A percentile compares a stretch with the other conserved stretches of the same genome.
Evolutionary conservation across 305 asterid genomes (phyloP).

Genomic region (Ilex paraguariensis): DNA sequence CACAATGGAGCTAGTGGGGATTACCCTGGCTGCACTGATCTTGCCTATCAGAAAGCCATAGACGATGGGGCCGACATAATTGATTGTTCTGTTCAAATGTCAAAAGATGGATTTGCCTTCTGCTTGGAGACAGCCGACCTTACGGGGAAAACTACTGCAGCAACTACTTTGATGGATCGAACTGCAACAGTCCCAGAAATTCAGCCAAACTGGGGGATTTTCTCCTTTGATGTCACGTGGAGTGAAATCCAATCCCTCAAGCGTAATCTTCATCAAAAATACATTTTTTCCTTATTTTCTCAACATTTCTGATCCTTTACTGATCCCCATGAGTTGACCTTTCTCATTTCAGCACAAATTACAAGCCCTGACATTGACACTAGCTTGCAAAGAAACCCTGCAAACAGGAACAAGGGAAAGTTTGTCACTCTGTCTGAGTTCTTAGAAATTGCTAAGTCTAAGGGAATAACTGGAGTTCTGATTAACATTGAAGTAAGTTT

Average conservation of each 20-base stretch:
- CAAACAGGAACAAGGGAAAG: conserved; percentile 69
- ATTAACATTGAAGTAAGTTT: conserved; percentile 45
- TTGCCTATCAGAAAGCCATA: conserved; percentile 87
- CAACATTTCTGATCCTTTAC: not conserved
- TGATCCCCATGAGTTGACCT: not conserved
- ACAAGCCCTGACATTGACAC: conserved; percentile 21
- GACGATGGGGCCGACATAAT: conserved; percentile 84
- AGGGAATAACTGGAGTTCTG: conserved; percentile 52
- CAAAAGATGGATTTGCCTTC: conserved; percentile 80
- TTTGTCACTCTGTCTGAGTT: conserved; percentile 67
- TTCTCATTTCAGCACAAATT: not conserved
- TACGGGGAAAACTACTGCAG: conserved; percentile 66
- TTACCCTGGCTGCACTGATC: conserved; percentile 75
- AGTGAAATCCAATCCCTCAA: conserved; percentile 58
- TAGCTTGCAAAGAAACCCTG: conserved; percentile 54
- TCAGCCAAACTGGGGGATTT: conserved; percentile 62
- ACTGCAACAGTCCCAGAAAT: conserved; percentile 42
- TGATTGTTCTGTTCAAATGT: conserved; percentile 86
- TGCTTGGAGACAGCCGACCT: conserved; percentile 78
- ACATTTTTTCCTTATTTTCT: not conserved
- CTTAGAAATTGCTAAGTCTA: conserved; percentile 68
- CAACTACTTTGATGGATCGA: conserved; percentile 47
- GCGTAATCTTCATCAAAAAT: too few species aligned
- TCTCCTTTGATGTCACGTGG: conserved; percentile 87
- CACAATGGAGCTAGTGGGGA: conserved; percentile 96